Evolutionary conservation across 345 rosid species (phyloP), one percentile per base, ranked within the genome.

Genomic region (Salix koriyanagi): DNA sequence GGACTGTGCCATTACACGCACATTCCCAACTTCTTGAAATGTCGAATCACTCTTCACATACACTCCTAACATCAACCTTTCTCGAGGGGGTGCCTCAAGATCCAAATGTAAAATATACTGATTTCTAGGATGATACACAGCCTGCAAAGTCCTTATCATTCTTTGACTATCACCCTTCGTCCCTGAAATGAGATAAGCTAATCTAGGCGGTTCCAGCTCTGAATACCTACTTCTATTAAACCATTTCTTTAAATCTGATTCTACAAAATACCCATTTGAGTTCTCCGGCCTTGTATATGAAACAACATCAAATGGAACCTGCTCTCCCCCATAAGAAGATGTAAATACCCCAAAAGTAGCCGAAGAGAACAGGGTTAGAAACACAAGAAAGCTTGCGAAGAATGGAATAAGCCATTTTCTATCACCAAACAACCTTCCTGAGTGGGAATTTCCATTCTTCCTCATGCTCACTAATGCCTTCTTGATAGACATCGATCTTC

Each of bases 111-210:
- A 82, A 75, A 94, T 91, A 79, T 94, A 94, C 85, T 92, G 98
- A 80, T 94, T 94, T 79, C 98, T 88, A 0, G 98, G 98, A 82
- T 94, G 98, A 79, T 92, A 94, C 37, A 94, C 94, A 23, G 95
- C 97, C 79, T 92, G 95, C 79, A 94, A 87, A 30, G 98, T 94
- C 84, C 98, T 90, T 91, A 94, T 80, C 94, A 94, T 86, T 80
- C 98, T 91, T 73, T 86, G 92, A 78, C 91, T 89, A 82, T 94
- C 97, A 7, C 98, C 98, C 83, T 92, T 94, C 16, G 98, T 94
- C 34, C 98, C 98, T 0, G 97, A 94, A 79, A 94, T 91, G 46
- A 94, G 86, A 87, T 92, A 94, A 71, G 98, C 98, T 73, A 94
- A 80, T 81, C 96, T 88, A 71, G 98, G 97, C 10, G 88, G 84